phyloP scores from a whole-genome alignment of 495 filamentous ascomycete genomes.

The Chaetomium fimeti region DNA sequence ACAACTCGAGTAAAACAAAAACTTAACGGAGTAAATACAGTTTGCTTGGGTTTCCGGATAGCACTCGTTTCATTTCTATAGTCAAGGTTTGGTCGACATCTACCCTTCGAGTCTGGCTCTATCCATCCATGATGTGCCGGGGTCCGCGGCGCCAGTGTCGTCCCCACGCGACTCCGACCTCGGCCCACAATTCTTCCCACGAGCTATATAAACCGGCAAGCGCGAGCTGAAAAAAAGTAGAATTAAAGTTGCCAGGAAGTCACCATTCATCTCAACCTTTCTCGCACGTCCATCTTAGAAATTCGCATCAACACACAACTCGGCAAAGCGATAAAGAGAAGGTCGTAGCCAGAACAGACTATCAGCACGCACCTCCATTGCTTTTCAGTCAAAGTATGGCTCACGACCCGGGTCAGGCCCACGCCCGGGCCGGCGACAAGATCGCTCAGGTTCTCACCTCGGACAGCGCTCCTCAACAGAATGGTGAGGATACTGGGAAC shows the following conservation, averaged over 20 bases:
- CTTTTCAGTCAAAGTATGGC: constrained; percentile 52
- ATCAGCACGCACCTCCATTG: constrained; percentile 55
- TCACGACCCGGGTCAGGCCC: constrained; percentile 20
- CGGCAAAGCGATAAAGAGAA: neutral
- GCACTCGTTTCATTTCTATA: too few species aligned
- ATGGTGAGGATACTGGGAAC: constrained; percentile 11
- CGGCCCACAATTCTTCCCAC: constrained; percentile 20
- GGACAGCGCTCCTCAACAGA: constrained; percentile 20
- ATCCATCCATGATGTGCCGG: too few species aligned
- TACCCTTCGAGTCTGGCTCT: too few species aligned
- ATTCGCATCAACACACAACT: neutral
- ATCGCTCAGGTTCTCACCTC: constrained; percentile 12
- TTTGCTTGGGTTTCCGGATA: too few species aligned
- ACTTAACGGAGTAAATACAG: too few species aligned
- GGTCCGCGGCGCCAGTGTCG: neutral
- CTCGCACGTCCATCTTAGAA: neutral
- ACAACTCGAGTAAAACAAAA: too few species aligned
- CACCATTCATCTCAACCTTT: neutral
- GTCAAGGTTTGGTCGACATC: too few species aligned
- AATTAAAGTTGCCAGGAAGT: neutral
- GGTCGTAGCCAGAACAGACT: constrained; percentile 40
- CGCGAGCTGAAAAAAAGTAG: neutral
- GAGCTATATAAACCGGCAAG: neutral
- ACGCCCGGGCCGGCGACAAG: constrained; percentile 34
- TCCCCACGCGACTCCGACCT: constrained; percentile 21